Percentiles rank a stretch among this genome's conserved stretches.
Conservation (phyloP, 2,329 filamentous ascomycete genomes). For the Penicillium capsulatum region DNA sequence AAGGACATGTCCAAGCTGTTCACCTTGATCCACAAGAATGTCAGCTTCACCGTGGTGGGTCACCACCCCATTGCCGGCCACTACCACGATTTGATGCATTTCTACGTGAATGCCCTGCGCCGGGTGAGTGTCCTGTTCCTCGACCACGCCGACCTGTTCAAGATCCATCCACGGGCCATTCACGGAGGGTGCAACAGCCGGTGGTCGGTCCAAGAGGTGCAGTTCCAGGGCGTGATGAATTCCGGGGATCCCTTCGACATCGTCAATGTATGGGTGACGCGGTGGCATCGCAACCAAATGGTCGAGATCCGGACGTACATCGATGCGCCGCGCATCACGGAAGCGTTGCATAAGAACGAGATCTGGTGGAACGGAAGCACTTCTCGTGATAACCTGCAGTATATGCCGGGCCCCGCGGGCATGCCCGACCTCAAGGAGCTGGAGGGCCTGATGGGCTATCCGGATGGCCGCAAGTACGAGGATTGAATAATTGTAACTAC, state of each 20-base stretch:
- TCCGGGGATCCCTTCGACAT: slow-evolving; percentile 32
- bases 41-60: slow-evolving; percentile 32
- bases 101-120: slow-evolving; percentile 32
- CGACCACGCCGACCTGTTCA: slow-evolving; percentile 29
- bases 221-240: slow-evolving; percentile 32
- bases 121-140: slow-evolving; percentile 27
- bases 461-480: slow-evolving; percentile 27
- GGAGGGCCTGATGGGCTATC: slow-evolving; percentile 27
- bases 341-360: slow-evolving; percentile 31
- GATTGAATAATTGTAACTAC: slow-evolving; percentile 5
- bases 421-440: slow-evolving; percentile 30
- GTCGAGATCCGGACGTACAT: slow-evolving; percentile 34
- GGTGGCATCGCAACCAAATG: slow-evolving; percentile 31
- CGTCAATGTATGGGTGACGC: slow-evolving; percentile 33
- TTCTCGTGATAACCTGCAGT: slow-evolving; percentile 26
- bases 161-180: slow-evolving; percentile 30
- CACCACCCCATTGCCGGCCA: slow-evolving; percentile 32
- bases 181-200: slow-evolving; percentile 31
- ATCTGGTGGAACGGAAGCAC: slow-evolving; percentile 34
- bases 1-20: slow-evolving; percentile 33
- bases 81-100: slow-evolving; percentile 32
- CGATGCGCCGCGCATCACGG: slow-evolving; percentile 27
- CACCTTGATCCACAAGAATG: slow-evolving; percentile 31
- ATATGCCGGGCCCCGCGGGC: slow-evolving; percentile 32
- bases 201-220: slow-evolving; percentile 34